A percentile compares a stretch with the other conserved stretches of the same genome.
Evolutionary conservation across 768 basidiomycete species (phyloP).

Genomic region (Auriscalpium orientale): DNA sequence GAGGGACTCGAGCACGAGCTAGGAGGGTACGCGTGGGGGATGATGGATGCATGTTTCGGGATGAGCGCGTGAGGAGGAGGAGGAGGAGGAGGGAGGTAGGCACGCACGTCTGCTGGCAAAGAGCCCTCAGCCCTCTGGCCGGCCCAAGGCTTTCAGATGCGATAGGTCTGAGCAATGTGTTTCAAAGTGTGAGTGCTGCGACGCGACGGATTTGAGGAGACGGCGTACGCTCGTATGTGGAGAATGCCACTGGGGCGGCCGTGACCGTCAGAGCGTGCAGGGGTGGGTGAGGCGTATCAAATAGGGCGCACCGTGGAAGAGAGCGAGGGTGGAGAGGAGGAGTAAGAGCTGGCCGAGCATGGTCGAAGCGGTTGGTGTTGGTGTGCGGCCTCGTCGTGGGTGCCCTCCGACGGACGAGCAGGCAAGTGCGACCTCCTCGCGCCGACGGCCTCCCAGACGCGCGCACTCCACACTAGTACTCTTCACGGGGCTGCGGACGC

Average conservation of each 20-base stretch:
- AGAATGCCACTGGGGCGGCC: constrained; percentile 55
- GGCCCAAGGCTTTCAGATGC: constrained; percentile 65
- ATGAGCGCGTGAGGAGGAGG: background rate
- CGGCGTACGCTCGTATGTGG: constrained; percentile 69
- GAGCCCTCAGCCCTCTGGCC: constrained; percentile 61
- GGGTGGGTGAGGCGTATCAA: background rate
- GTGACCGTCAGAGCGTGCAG: too few relatives aligned
- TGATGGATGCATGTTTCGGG: background rate
- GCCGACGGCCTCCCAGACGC: too few relatives aligned
- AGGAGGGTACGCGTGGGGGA: background rate
- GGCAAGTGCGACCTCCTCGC: too few relatives aligned
- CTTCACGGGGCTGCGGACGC: too few relatives aligned
- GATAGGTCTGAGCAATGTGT: constrained; percentile 51
- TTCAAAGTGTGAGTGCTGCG: background rate
- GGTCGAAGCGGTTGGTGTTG: too few relatives aligned
- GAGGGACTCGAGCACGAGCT: constrained; percentile 67
- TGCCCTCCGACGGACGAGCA: too few relatives aligned
- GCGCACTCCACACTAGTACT: too few relatives aligned
- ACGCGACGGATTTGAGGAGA: background rate
- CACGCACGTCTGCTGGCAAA: constrained; percentile 54
- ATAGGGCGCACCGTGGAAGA: constrained; percentile 10
- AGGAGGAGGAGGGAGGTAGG: too few relatives aligned
- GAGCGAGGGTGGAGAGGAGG: constrained; percentile 2
- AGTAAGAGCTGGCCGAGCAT: constrained; percentile 9
- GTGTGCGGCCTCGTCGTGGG: too few relatives aligned